Evolutionary conservation across 192 early-diverging fungal species (phyloP).

Genomic region (Thoreauomyces humboldtii): DNA sequence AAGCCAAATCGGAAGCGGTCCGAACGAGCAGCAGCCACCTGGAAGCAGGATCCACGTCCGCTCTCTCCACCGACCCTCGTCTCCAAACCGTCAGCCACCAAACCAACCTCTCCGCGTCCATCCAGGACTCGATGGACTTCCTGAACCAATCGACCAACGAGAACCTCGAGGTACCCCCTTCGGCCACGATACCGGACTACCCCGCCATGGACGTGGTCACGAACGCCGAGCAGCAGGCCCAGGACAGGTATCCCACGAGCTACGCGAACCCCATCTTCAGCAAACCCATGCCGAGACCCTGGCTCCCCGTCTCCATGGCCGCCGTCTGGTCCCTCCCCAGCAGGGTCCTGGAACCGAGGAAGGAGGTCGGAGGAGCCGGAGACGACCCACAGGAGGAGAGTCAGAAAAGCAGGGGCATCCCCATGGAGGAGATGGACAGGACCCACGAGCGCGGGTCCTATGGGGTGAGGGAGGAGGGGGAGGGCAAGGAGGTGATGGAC

Average conservation of each 20-base stretch:
- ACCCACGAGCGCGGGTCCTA: too few relatives aligned
- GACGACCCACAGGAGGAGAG: neutral
- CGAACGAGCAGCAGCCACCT: neutral
- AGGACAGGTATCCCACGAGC: slow-evolving; percentile 32
- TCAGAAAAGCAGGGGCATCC: neutral
- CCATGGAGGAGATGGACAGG: neutral
- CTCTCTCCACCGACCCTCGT: neutral
- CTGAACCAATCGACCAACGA: neutral
- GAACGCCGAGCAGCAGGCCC: slow-evolving; percentile 32
- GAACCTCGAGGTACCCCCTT: neutral
- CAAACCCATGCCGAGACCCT: slow-evolving; percentile 36
- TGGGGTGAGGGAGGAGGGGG: too few relatives aligned
- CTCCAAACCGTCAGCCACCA: too few relatives aligned
- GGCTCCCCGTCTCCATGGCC: slow-evolving; percentile 39
- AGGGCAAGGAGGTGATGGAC: too few relatives aligned
- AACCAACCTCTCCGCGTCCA: too few relatives aligned
- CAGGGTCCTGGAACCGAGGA: too few relatives aligned
- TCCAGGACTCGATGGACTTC: neutral
- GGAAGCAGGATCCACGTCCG: neutral
- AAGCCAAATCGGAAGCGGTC: neutral
- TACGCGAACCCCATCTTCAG: slow-evolving; percentile 41
- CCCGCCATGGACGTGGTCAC: slow-evolving; percentile 30
- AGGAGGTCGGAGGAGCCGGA: neutral
- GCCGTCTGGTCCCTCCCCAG: slow-evolving; percentile 17
- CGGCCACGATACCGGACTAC: neutral